These are phyloP conservation scores for Aspergillus arachidicola DNA, from an alignment of 2,329 filamentous ascomycete species.

Conservation along the genomic window DNA sequence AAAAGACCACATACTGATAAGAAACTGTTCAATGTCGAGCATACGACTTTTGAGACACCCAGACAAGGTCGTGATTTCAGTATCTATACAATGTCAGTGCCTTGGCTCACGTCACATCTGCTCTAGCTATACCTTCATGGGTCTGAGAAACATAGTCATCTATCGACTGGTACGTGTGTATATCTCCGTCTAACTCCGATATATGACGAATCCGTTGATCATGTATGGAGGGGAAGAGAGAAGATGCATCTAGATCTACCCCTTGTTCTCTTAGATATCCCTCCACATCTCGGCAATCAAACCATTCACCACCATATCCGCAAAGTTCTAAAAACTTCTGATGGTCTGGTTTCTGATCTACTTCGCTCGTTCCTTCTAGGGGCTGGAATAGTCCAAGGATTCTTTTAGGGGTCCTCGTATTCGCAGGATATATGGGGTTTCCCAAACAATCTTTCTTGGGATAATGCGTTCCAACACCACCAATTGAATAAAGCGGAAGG, in stretches of 20 bases:
- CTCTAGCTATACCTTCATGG: background rate
- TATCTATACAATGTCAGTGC: background rate
- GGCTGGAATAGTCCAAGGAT: constrained; percentile 17
- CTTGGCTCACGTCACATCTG: background rate
- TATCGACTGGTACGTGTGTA: background rate
- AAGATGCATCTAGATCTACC: constrained; percentile 9
- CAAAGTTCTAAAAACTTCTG: constrained; percentile 11
- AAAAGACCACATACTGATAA: background rate
- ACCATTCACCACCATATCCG: constrained; percentile 24
- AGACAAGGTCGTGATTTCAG: background rate
- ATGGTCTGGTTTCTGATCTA: background rate
- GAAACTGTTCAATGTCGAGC: background rate
- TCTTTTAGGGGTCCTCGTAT: constrained; percentile 23
- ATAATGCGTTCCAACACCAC: constrained; percentile 53
- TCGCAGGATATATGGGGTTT: constrained; percentile 32
- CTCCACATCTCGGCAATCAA: constrained; percentile 25
- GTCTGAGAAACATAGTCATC: background rate
- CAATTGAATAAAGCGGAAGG: constrained; percentile 60
- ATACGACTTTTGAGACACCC: background rate
- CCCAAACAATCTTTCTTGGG: constrained; percentile 41
- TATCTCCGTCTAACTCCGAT: background rate
- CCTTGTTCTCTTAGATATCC: constrained; percentile 19
- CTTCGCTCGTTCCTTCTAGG: background rate
- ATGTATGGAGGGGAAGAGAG: background rate
- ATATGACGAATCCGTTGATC: background rate